Evolutionary conservation across 176 grass and related monocot species (phyloP), one percentile per base, ranked within the genome.

Genomic region (Avena eriantha): DNA sequence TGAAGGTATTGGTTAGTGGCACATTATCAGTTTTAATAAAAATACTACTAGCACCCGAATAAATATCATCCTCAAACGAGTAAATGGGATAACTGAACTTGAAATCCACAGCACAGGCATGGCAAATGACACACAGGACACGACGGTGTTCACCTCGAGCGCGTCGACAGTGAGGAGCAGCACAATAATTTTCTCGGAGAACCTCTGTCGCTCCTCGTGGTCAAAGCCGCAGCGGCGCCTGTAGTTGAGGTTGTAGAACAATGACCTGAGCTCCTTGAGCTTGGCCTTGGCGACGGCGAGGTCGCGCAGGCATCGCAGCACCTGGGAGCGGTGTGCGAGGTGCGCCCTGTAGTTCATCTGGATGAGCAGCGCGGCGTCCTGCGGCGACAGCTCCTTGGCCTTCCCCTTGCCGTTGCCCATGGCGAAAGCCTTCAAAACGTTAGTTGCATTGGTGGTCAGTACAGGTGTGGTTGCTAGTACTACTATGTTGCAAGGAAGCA

Each of bases 111-210:
- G 39, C 39, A 41, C 39, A 41, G 39, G 39, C 22, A 53, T 54
- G 8, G 18, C 39, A 45, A 5, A 1, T 13, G 5, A 15, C 14
- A 69, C 58, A 74, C 7, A 75, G 2, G 58, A 11, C 23, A 16
- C 10, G 8, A 15, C 10, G 0, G 39, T 50, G 81, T 47, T 87
- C 89, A 98, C 96, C 96, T 98, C 91, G 5, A 98, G 92, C 3
- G 87, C 88, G 21, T 98, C 93, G 0, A 98, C 90, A 1, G 93
- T 98, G 48, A 98, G 90, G 4, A 98, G 91, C 60, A 98, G 93
- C 35, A 98, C 93, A 58, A 95, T 92, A 50, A 98, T 95, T 80
- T 93, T 98, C 93, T 98, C 93, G 8, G 86, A 82, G 83, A 98
- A 98, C 86, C 90, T 92, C 22, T 95, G 96, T 80, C 36, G 83